Percentiles rank a stretch among this genome's conserved stretches.
Conservation (phyloP, 768 basidiomycete genomes). For the Rhizopogon vesiculosus region DNA sequence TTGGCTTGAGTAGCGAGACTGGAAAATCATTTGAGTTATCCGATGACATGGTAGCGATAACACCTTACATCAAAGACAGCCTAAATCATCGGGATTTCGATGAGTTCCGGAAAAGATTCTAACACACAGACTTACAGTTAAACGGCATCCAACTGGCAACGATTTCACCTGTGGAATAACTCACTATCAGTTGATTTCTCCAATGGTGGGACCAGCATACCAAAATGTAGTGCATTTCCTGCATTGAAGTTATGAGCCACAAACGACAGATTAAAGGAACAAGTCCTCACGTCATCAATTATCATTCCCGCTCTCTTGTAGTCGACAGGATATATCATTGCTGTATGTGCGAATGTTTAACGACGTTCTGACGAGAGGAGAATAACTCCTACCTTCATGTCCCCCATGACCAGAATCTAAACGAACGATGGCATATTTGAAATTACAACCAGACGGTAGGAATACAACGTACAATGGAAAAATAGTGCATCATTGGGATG, state of each 20-base stretch:
- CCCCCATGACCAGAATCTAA: conserved; percentile 95
- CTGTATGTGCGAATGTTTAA: conserved; percentile 26
- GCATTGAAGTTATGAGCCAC: background rate
- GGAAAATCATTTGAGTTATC: conserved; percentile 1
- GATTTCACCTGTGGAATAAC: conserved; percentile 35
- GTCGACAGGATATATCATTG: conserved; percentile 89
- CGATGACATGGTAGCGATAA: background rate
- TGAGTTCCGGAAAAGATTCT: background rate
- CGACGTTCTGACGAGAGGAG: background rate
- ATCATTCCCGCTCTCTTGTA: conserved; percentile 74
- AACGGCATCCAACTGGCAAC: conserved; percentile 61
- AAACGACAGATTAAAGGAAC: background rate
- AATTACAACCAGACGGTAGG: background rate
- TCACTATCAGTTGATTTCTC: background rate
- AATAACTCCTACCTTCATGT: conserved; percentile 58
- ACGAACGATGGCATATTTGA: background rate
- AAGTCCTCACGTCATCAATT: conserved; percentile 60
- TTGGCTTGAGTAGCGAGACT: conserved; percentile 40
- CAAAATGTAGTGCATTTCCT: conserved; percentile 40
- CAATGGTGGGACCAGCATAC: conserved; percentile 14
- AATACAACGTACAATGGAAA: conserved; percentile 53
- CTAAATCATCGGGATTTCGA: conserved; percentile 3
- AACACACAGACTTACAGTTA: conserved; percentile 38
- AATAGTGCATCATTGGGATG: conserved; percentile 68
- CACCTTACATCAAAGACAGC: conserved; percentile 47